Evolutionary conservation across 1,139 yeast genomes (phyloP).

Genomic region (Taiozyma sp.): DNA sequence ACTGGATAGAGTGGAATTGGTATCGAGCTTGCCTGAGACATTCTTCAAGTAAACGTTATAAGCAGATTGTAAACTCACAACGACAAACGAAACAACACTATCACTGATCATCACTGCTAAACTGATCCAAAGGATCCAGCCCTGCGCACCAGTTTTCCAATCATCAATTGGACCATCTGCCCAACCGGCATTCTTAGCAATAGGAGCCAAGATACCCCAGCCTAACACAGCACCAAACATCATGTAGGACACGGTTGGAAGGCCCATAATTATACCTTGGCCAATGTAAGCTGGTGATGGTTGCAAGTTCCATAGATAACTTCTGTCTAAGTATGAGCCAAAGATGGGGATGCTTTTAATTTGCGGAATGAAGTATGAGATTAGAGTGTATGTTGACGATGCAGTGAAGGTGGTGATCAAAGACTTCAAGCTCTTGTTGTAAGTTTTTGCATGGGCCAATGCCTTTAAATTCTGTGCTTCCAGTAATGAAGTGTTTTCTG

Average conservation of each 20-base stretch:
- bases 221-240: constrained; percentile 83
- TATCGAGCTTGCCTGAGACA: background rate
- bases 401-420: constrained; percentile 55
- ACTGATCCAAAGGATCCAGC: constrained; percentile 96
- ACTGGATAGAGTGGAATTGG: background rate
- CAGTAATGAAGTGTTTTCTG: constrained; percentile 13
- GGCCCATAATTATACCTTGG: constrained; percentile 96
- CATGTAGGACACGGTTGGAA: constrained; percentile 89
- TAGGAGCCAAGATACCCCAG: constrained; percentile 86
- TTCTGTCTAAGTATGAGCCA: constrained; percentile 55
- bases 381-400: constrained; percentile 68
- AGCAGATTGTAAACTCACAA: constrained; percentile 48
- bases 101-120: constrained; percentile 93
- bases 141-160: constrained; percentile 93
- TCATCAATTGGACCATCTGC: constrained; percentile 87
- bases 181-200: constrained; percentile 69
- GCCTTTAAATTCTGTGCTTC: constrained; percentile 28
- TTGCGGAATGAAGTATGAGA: constrained; percentile 68
- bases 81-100: constrained; percentile 73
- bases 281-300: constrained; percentile 98
- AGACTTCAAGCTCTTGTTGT: constrained; percentile 51
- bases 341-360: constrained; percentile 68
- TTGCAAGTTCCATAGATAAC: constrained; percentile 84
- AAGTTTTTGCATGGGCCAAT: constrained; percentile 29
- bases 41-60: constrained; percentile 19